phyloP scores from a whole-genome alignment of 768 basidiomycete genomes.

The Russula virescens region DNA sequence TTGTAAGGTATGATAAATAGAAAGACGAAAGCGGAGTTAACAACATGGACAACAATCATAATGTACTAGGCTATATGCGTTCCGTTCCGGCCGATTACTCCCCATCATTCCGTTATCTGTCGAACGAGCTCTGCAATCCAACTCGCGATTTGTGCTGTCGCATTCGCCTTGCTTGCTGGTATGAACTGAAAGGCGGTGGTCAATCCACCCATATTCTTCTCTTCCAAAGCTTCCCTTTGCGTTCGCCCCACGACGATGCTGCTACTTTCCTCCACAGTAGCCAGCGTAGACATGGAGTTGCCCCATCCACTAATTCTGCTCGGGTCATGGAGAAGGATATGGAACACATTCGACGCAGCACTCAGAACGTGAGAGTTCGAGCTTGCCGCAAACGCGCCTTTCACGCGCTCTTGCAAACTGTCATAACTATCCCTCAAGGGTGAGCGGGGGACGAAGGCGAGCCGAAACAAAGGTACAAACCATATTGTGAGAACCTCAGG shows the following conservation, averaged over 20 bases:
- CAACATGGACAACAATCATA: conserved; percentile 16
- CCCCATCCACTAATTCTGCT: conserved; percentile 37
- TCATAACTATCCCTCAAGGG: conserved; percentile 51
- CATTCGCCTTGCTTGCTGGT: conserved; percentile 34
- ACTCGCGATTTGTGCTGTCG: conserved; percentile 57
- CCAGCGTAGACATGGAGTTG: conserved; percentile 60
- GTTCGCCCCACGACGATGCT: conserved; percentile 39
- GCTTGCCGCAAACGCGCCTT: conserved; percentile 62
- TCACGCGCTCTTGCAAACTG: conserved; percentile 66
- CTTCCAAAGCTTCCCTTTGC: conserved; percentile 59
- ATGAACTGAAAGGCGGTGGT: conserved; percentile 70
- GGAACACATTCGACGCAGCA: conserved; percentile 71
- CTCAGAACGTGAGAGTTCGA: conserved; percentile 67
- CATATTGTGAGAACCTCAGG: conserved; percentile 69
- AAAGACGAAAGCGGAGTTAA: conserved; percentile 8
- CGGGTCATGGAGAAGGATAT: conserved; percentile 56
- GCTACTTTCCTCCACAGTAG: conserved; percentile 50
- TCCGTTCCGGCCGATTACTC: conserved; percentile 11
- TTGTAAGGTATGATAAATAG: conserved; percentile 22
- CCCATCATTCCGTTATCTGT: conserved; percentile 43
- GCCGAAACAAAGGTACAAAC: conserved; percentile 41
- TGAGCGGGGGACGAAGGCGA: neutral
- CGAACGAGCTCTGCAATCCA: conserved; percentile 65
- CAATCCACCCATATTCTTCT: conserved; percentile 67
- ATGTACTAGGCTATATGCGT: conserved; percentile 4